Evolutionary conservation across 2,329 filamentous ascomycete genomes (phyloP).

Genomic region (Aspergillus caelatus): DNA sequence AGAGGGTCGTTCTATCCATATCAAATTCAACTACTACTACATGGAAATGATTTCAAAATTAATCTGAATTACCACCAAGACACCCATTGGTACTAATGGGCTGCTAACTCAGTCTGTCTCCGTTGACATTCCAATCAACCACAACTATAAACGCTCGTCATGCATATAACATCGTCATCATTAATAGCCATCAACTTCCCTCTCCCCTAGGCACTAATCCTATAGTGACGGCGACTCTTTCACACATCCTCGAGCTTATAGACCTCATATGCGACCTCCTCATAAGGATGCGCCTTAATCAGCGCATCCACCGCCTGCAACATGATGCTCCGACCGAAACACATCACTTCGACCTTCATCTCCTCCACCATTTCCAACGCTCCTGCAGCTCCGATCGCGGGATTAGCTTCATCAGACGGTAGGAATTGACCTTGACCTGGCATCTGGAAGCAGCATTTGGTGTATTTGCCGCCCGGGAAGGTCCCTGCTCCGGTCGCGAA

Average conservation of each 20-base stretch:
- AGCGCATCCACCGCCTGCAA: slow-evolving; percentile 44
- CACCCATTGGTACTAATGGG: background rate
- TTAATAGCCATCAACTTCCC: background rate
- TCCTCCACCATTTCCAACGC: slow-evolving; percentile 45
- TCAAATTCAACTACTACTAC: background rate
- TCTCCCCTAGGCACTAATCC: background rate
- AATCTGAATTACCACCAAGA: background rate
- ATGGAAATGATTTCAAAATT: background rate
- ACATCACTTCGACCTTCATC: slow-evolving; percentile 48
- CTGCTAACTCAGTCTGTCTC: background rate
- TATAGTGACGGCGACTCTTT: background rate
- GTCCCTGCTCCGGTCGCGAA: slow-evolving; percentile 46
- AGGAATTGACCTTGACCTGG: slow-evolving; percentile 47
- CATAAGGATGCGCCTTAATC: slow-evolving; percentile 49
- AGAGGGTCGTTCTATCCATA: background rate
- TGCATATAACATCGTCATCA: background rate
- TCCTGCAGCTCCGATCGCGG: slow-evolving; percentile 44
- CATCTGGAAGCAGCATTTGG: slow-evolving; percentile 43
- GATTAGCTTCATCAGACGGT: slow-evolving; percentile 42
- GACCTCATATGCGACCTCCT: slow-evolving; percentile 49
- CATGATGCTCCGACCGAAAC: slow-evolving; percentile 43
- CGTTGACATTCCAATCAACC: background rate
- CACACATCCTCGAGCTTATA: slow-evolving; percentile 47
- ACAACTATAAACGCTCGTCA: background rate
- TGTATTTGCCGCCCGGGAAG: slow-evolving; percentile 46